Conservation (phyloP, 169 alveolate species). For the Plasmodium relictum region DNA sequence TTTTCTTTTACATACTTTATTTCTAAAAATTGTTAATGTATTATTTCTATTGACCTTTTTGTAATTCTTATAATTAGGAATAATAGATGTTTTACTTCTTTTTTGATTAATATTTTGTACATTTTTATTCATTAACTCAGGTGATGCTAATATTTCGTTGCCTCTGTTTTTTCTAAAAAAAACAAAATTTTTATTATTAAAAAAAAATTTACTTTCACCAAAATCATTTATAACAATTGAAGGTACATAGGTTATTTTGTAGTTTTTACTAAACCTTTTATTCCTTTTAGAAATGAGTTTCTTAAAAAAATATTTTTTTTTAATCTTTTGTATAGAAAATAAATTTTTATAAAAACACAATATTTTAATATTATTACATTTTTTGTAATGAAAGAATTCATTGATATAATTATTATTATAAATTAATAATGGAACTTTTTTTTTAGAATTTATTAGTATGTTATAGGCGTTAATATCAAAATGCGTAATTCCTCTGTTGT, state of each 20-base stretch:
- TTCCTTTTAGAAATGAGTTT: too few relatives aligned
- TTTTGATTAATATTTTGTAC: not conserved
- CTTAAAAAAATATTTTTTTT: too few relatives aligned
- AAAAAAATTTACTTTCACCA: conserved; percentile 72
- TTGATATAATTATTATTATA: not conserved
- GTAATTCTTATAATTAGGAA: not conserved
- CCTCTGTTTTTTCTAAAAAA: conserved; percentile 65
- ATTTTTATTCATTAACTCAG: conserved; percentile 25
- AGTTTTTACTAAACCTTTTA: too few relatives aligned
- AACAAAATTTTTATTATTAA: conserved; percentile 47
- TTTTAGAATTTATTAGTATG: conserved; percentile 37
- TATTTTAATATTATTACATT: not conserved
- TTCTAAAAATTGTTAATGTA: not conserved
- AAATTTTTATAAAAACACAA: too few relatives aligned
- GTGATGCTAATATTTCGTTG: conserved; percentile 52
- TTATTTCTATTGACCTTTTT: not conserved
- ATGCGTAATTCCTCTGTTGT: conserved; percentile 48
- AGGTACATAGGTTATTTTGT: not conserved
- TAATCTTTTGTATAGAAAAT: too few relatives aligned
- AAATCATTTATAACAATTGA: conserved; percentile 55
- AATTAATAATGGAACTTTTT: not conserved
- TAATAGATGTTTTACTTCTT: not conserved
- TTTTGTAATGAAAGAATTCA: not conserved
- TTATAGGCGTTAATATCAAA: conserved; percentile 65
- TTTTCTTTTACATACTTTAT: not conserved